These are phyloP conservation scores for Prasinococcaceae sp. DNA, from an alignment of 139 green algal genomes.

Conservation along the genomic window DNA sequence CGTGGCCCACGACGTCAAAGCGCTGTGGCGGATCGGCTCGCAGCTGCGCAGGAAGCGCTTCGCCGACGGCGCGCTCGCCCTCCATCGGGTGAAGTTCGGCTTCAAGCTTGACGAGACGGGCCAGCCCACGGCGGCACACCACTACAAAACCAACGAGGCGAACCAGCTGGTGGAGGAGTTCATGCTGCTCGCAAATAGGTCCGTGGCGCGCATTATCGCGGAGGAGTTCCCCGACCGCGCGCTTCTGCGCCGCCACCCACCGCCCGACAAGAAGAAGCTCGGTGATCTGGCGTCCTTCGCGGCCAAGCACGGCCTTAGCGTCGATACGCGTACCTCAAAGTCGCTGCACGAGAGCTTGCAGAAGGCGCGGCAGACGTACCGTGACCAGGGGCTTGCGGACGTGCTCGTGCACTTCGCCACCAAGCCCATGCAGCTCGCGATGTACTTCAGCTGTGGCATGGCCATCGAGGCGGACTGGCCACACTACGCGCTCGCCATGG, in stretches of 20 bases:
- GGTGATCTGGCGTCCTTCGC: conserved; percentile 12
- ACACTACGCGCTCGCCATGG: conserved; percentile 31
- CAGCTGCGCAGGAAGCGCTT: not conserved
- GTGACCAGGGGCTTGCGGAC: conserved; percentile 24
- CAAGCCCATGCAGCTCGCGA: conserved; percentile 70
- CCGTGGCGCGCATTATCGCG: conserved; percentile 30
- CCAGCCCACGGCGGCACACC: conserved; percentile 16
- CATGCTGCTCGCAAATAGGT: conserved; percentile 39
- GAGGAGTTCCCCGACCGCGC: conserved; percentile 49
- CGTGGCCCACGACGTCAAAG: conserved; percentile 46
- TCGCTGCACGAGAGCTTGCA: conserved; percentile 13
- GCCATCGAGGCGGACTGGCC: conserved; percentile 15
- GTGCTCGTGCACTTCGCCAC: conserved; percentile 59
- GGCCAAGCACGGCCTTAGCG: conserved; percentile 11
- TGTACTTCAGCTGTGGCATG: conserved; percentile 34
- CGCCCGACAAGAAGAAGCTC: conserved; percentile 35
- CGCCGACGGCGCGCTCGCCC: conserved; percentile 5
- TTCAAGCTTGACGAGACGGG: conserved; percentile 30
- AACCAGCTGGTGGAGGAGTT: conserved; percentile 44
- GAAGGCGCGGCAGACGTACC: not conserved
- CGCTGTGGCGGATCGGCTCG: conserved; percentile 45
- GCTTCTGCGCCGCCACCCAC: conserved; percentile 52
- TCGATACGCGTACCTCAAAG: conserved; percentile 9
- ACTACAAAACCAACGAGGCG: conserved; percentile 34
- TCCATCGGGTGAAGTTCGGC: conserved; percentile 37